A percentile compares a stretch with the other conserved stretches of the same genome.
Evolutionary conservation across 805 yeast genomes (phyloP).

Genomic region (Clavispora fructus): DNA sequence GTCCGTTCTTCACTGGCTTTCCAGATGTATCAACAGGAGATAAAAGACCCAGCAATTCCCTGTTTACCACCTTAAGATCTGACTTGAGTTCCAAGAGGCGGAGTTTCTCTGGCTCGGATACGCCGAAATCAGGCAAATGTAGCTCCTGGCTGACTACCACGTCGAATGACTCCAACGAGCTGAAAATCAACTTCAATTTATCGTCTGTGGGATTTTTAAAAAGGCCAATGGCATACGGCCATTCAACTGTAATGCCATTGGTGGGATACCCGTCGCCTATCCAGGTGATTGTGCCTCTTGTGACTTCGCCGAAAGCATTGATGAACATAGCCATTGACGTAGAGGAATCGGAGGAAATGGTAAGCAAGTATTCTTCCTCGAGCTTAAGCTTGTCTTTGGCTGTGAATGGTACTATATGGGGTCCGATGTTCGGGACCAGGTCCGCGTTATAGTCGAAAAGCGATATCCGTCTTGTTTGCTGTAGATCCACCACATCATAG

Average conservation of each 20-base stretch:
- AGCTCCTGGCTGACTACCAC: slow-evolving; percentile 2
- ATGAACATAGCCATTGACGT: slow-evolving; percentile 39
- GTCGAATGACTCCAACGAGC: slow-evolving; percentile 23
- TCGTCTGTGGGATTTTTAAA: slow-evolving; percentile 10
- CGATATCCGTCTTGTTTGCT: slow-evolving; percentile 27
- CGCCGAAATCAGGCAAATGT: background rate
- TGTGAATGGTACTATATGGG: slow-evolving; percentile 9
- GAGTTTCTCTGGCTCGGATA: background rate
- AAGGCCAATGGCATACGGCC: slow-evolving; percentile 35
- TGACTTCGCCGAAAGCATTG: slow-evolving; percentile 34
- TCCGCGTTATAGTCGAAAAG: slow-evolving; percentile 26
- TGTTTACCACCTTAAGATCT: background rate
- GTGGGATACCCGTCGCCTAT: slow-evolving; percentile 30
- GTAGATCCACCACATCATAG: slow-evolving; percentile 35
- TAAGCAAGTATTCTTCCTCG: slow-evolving; percentile 28
- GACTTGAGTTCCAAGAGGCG: background rate
- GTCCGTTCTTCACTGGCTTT: background rate
- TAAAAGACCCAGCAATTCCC: background rate
- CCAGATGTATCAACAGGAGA: background rate
- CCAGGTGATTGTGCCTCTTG: slow-evolving; percentile 40
- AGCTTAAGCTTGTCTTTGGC: slow-evolving; percentile 11
- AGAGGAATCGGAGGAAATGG: slow-evolving; percentile 27
- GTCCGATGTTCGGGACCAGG: slow-evolving; percentile 1
- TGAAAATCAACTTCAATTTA: slow-evolving; percentile 13
- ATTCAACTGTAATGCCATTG: slow-evolving; percentile 25